phyloP scores from a whole-genome alignment of 139 green algal genomes.

The Chlorella sp. region DNA sequence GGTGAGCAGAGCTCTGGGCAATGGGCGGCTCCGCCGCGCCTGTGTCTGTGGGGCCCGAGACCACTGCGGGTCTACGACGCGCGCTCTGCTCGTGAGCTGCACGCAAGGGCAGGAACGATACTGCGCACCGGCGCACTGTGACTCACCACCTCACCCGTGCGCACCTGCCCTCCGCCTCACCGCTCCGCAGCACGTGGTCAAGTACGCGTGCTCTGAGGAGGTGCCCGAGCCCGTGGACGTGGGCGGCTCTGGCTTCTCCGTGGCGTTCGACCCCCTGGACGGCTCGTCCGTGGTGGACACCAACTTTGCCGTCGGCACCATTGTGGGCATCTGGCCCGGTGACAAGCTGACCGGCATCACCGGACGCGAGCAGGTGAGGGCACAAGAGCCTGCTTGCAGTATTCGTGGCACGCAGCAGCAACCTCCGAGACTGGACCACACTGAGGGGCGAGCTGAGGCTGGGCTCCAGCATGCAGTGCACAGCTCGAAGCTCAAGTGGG shows the following conservation, averaged over 20 bases:
- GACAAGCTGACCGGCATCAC: conserved; percentile 74
- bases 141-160: neutral
- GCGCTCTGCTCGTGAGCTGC: too few relatives aligned
- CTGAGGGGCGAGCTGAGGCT: too few relatives aligned
- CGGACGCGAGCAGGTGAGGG: conserved; percentile 62
- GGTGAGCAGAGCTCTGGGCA: conserved; percentile 43
- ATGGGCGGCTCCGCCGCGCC: too few relatives aligned
- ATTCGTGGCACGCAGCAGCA: too few relatives aligned
- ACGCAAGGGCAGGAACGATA: too few relatives aligned
- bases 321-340: conserved; percentile 91
- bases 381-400: too few relatives aligned
- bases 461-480: too few relatives aligned
- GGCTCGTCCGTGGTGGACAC: conserved; percentile 93
- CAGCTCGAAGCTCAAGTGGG: too few relatives aligned
- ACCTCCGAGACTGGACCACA: too few relatives aligned
- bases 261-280: conserved; percentile 93
- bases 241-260: conserved; percentile 74
- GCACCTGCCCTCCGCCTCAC: neutral
- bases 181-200: conserved; percentile 59
- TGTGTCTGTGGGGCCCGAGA: too few relatives aligned
- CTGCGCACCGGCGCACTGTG: too few relatives aligned
- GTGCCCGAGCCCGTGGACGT: conserved; percentile 86
- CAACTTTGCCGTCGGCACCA: conserved; percentile 94
- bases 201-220: conserved; percentile 90
- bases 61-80: too few relatives aligned